A percentile compares a stretch with the other conserved stretches of the same genome.
phyloP scores from a whole-genome alignment of 1,284 basidiomycete genomes.

The Leccinum angustisporum region DNA sequence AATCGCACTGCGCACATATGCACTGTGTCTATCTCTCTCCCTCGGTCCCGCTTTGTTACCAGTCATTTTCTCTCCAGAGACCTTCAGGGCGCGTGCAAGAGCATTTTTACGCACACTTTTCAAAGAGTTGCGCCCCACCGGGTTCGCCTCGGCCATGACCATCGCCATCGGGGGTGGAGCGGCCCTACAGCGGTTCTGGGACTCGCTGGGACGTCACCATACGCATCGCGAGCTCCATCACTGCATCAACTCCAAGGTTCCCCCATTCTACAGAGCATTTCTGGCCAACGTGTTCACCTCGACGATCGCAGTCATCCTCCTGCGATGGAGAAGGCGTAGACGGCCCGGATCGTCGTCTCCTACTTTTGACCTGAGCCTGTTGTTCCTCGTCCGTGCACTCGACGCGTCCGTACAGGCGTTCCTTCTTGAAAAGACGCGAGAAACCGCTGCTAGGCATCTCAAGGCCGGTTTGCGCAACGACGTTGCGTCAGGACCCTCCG shows the following conservation, averaged over 20 bases:
- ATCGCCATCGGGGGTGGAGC: conserved; percentile 63
- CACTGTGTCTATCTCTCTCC: conserved; percentile 62
- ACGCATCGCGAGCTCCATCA: background rate
- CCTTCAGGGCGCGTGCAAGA: conserved; percentile 12
- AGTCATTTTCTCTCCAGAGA: conserved; percentile 39
- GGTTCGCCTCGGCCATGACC: conserved; percentile 69
- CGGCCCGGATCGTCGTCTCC: conserved; percentile 39
- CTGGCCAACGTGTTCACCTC: conserved; percentile 58
- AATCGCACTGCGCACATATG: conserved; percentile 64
- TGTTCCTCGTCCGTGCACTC: conserved; percentile 68
- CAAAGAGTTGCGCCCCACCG: conserved; percentile 56
- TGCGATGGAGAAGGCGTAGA: conserved; percentile 41
- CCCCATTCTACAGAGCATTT: conserved; percentile 50
- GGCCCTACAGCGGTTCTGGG: conserved; percentile 48
- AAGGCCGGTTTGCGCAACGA: background rate
- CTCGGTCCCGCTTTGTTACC: conserved; percentile 62
- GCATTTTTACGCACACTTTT: conserved; percentile 44
- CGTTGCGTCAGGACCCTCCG: background rate
- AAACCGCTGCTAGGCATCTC: conserved; percentile 2
- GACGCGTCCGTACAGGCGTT: conserved; percentile 55
- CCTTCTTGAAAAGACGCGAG: conserved; percentile 9
- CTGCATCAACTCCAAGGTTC: conserved; percentile 5
- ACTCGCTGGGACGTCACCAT: conserved; percentile 26
- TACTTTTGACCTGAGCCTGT: conserved; percentile 66
- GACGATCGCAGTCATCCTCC: conserved; percentile 51